These are phyloP conservation scores for Mortierella sp. DNA, from an alignment of 371 early-diverging fungal genomes.

Conservation along the genomic window DNA sequence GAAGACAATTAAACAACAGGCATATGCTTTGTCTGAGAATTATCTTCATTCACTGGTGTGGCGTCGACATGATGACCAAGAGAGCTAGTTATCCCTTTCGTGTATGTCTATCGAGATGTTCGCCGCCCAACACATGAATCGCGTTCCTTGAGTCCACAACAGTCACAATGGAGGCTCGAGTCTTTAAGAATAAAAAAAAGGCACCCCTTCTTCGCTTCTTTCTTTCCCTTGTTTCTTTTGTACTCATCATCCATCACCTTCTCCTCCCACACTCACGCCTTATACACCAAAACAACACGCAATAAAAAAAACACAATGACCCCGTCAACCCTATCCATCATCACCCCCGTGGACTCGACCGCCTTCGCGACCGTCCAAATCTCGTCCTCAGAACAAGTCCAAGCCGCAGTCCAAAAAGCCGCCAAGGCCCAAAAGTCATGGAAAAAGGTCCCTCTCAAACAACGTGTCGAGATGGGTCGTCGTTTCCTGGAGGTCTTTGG, in stretches of 20 bases:
- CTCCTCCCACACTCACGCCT: background rate
- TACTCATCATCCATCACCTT: background rate
- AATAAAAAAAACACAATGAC: conserved; percentile 21
- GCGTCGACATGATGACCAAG: too few relatives aligned
- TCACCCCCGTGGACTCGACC: conserved; percentile 56
- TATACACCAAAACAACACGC: background rate
- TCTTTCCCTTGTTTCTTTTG: background rate
- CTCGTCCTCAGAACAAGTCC: conserved; percentile 61
- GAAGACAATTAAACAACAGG: background rate
- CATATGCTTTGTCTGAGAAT: background rate
- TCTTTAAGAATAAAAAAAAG: background rate
- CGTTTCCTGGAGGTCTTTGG: conserved; percentile 74
- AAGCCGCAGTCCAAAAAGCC: conserved; percentile 63
- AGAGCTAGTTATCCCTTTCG: too few relatives aligned
- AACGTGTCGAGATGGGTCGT: conserved; percentile 69
- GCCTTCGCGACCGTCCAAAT: conserved; percentile 45
- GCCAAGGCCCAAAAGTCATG: conserved; percentile 65
- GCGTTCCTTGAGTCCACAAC: conserved; percentile 1
- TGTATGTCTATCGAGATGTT: background rate
- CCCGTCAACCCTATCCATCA: conserved; percentile 30
- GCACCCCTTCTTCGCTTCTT: background rate
- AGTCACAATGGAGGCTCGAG: background rate
- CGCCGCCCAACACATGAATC: background rate
- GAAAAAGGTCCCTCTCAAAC: conserved; percentile 66
- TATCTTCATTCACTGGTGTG: background rate